phyloP scores from a whole-genome alignment of 139 green algal species.

The Pseudopediastrum boryanum region DNA sequence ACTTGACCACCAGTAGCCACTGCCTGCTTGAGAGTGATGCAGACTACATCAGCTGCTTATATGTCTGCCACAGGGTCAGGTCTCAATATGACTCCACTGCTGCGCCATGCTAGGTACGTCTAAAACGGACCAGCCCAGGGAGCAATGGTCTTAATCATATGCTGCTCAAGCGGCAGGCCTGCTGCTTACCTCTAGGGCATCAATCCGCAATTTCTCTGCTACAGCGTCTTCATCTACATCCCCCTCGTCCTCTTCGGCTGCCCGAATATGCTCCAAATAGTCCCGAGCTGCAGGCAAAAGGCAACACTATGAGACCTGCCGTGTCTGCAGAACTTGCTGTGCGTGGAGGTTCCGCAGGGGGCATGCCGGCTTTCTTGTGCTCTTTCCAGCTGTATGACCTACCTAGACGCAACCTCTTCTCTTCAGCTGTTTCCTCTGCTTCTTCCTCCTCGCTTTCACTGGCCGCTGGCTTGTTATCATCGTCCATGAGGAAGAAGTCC shows the following conservation, averaged over 20 bases:
- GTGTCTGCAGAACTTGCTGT: not conserved
- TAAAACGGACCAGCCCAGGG: not conserved
- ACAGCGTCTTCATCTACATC: constrained; percentile 43
- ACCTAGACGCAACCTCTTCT: constrained; percentile 81
- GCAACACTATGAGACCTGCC: not conserved
- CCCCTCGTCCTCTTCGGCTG: constrained; percentile 38
- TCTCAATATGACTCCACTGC: not conserved
- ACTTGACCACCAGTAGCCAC: not conserved
- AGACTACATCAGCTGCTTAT: not conserved
- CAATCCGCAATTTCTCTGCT: not conserved
- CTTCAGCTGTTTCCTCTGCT: constrained; percentile 73
- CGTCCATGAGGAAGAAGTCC: constrained; percentile 43
- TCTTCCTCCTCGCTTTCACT: constrained; percentile 41
- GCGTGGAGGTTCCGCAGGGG: no score
- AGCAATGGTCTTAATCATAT: no score
- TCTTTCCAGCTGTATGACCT: not conserved
- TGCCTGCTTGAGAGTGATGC: not conserved
- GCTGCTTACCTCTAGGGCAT: not conserved
- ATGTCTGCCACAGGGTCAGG: not conserved
- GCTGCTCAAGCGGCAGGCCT: no score
- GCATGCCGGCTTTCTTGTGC: no score
- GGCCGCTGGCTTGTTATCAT: constrained; percentile 38
- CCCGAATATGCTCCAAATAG: constrained; percentile 69
- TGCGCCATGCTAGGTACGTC: not conserved
- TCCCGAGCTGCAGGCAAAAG: constrained; percentile 65